A percentile compares a stretch with the other conserved stretches of the same genome.
Evolutionary conservation across 768 basidiomycete species (phyloP).

Genomic region (Crucibulum laeve): DNA sequence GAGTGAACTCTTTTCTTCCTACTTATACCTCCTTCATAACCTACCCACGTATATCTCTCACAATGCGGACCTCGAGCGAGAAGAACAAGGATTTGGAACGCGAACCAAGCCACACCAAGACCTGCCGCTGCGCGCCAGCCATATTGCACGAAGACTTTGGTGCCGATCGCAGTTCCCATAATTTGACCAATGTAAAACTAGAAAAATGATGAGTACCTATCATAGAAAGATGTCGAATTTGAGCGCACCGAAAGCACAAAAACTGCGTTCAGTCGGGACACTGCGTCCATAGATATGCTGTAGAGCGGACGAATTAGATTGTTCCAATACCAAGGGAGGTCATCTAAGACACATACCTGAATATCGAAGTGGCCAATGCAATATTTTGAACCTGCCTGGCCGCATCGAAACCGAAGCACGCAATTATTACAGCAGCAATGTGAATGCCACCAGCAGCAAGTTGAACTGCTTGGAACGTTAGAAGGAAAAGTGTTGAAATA

Average conservation of each 20-base stretch:
- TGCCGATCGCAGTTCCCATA: conserved; percentile 64
- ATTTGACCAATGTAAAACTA: conserved; percentile 68
- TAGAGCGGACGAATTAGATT: conserved; percentile 5
- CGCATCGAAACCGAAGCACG: conserved; percentile 56
- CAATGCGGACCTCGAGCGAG: conserved; percentile 59
- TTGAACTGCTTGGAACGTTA: conserved; percentile 50
- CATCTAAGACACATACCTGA: conserved; percentile 25
- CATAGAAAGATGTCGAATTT: not conserved
- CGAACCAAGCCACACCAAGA: conserved; percentile 48
- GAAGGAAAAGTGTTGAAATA: conserved; percentile 36
- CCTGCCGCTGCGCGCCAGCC: conserved; percentile 62
- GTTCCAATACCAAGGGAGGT: not conserved
- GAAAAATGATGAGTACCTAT: not conserved
- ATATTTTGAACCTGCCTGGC: conserved; percentile 62
- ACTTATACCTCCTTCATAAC: conserved; percentile 44
- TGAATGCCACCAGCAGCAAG: conserved; percentile 54
- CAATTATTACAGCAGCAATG: conserved; percentile 55
- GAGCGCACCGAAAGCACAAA: conserved; percentile 51
- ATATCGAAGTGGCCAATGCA: conserved; percentile 46
- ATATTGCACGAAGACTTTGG: conserved; percentile 55
- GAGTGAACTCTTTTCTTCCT: conserved; percentile 10
- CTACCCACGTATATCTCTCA: conserved; percentile 45
- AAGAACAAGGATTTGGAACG: conserved; percentile 44
- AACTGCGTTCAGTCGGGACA: conserved; percentile 65
- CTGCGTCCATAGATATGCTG: conserved; percentile 29